Evolutionary conservation across 2,329 filamentous ascomycete species (phyloP).

Genomic region (Cytospora mali): DNA sequence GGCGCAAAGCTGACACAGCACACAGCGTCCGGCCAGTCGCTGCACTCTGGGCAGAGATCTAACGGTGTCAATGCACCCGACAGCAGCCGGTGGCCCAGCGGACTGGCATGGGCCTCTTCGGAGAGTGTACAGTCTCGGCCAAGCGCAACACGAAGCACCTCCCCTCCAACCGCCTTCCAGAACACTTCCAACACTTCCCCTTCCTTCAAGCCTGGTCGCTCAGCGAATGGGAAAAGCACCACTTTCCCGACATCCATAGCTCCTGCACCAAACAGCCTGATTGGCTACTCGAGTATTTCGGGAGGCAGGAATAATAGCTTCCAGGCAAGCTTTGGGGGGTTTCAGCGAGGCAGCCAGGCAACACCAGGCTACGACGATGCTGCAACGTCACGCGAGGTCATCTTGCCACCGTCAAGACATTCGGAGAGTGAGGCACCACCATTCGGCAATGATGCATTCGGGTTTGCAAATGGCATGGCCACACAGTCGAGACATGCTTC

Average conservation of each 20-base stretch:
- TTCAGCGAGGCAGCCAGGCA: conserved; percentile 12
- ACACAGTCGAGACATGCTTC: conserved; percentile 24
- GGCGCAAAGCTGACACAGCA: conserved; percentile 15
- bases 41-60: conserved; percentile 21
- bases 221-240: conserved; percentile 8
- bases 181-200: conserved; percentile 24
- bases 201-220: conserved; percentile 21
- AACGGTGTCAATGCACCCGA: conserved; percentile 20
- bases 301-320: conserved; percentile 17
- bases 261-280: background rate
- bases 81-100: conserved; percentile 21
- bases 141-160: conserved; percentile 25
- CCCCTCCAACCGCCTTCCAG: conserved; percentile 21
- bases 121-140: conserved; percentile 23
- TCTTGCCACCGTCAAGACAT: conserved; percentile 20
- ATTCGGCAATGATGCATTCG: conserved; percentile 13
- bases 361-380: conserved; percentile 21
- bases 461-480: conserved; percentile 7
- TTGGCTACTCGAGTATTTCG: conserved; percentile 7
- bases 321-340: conserved; percentile 18
- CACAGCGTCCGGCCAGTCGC: conserved; percentile 19
- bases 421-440: conserved; percentile 20
- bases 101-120: conserved; percentile 22
- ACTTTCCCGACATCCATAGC: conserved; percentile 15
- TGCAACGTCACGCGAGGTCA: conserved; percentile 8